phyloP scores from a whole-genome alignment of 192 early-diverging fungal species.

The Coemansia sp. region DNA sequence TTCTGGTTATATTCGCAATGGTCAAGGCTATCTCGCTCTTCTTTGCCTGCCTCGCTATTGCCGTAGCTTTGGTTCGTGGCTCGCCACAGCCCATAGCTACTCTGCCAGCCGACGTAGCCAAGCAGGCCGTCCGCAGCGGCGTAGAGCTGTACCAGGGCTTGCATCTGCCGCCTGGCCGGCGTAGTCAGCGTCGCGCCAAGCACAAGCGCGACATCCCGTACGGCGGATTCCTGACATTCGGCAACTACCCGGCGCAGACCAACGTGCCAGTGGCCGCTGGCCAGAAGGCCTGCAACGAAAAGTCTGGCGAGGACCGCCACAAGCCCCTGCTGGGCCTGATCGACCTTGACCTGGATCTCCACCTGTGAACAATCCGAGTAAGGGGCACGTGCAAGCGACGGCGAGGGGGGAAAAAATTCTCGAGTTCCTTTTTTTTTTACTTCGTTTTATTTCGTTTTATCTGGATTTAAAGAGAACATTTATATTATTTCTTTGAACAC shows the following conservation, averaged over 20 bases:
- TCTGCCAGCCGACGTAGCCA: neutral
- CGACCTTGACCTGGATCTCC: slow-evolving; percentile 19
- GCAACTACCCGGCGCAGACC: neutral
- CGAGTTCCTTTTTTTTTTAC: neutral
- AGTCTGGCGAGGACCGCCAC: neutral
- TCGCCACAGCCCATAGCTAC: neutral
- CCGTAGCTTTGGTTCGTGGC: neutral
- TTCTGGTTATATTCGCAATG: neutral
- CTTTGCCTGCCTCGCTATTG: neutral
- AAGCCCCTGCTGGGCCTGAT: slow-evolving; percentile 12
- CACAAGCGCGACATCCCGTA: slow-evolving; percentile 27
- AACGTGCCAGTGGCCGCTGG: slow-evolving; percentile 7
- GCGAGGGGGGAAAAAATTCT: neutral
- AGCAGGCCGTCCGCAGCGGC: too few relatives aligned
- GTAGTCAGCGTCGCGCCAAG: neutral
- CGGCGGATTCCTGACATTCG: slow-evolving; percentile 10
- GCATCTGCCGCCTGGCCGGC: slow-evolving; percentile 27
- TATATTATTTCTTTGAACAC: slow-evolving; percentile 8
- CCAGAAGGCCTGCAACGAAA: neutral
- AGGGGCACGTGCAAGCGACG: slow-evolving; percentile 1
- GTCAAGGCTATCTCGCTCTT: neutral
- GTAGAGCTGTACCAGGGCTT: slow-evolving; percentile 22
- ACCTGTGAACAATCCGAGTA: too few relatives aligned
- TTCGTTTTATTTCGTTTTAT: too few relatives aligned
- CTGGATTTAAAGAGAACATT: neutral